Percentiles rank a stretch among this genome's conserved stretches.
These are phyloP conservation scores for Helianthus annuus DNA, from an alignment of 129 eudicot species.

Conservation along the genomic window HanXRQr2.0-SUNRISE NC_035433.2:6839777-6840276, in stretches of 20 bases:
- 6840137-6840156: neutral
- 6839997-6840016: slow-evolving; percentile 82
- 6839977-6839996: slow-evolving; percentile 98
- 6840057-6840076: slow-evolving; percentile 82
- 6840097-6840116: slow-evolving; percentile 68
- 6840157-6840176: neutral
- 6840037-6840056: slow-evolving; percentile 92
- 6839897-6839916: slow-evolving; percentile 65
- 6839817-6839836: neutral
- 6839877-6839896: slow-evolving; percentile 86
- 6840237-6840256: too few species aligned
- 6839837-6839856: slow-evolving; percentile 42
- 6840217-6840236: too few species aligned
- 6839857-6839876: slow-evolving; percentile 97
- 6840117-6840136: neutral
- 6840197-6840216: too few species aligned
- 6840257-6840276: too few species aligned
- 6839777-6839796: too few species aligned
- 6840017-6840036: slow-evolving; percentile 87
- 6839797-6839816: too few species aligned
- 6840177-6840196: neutral
- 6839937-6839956: slow-evolving; percentile 67
- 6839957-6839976: slow-evolving; percentile 62
- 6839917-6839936: slow-evolving; percentile 80
- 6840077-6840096: slow-evolving; percentile 88